phyloP scores from a whole-genome alignment of 441 rosid genomes.

The Mallotus repandus region DNA sequence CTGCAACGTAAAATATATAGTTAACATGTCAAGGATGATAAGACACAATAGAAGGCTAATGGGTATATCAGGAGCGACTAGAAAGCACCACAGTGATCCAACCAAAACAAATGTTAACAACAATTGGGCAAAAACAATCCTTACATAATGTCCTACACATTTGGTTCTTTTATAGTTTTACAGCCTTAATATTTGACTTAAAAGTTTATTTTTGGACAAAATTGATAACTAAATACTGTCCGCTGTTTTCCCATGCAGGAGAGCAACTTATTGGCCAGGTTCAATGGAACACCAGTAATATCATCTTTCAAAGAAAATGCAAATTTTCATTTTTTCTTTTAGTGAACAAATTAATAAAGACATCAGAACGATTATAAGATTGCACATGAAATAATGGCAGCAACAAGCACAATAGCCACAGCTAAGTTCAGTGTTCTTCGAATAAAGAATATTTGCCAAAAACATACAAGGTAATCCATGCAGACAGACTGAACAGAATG shows the following conservation, averaged over 20 bases:
- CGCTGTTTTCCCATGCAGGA: no score
- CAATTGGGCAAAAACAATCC: background rate
- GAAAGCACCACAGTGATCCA: background rate
- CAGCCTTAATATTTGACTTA: background rate
- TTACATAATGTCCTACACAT: background rate
- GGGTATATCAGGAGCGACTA: background rate
- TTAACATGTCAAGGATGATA: background rate
- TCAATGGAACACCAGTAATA: no score
- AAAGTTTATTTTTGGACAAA: background rate
- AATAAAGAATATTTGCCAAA: slow-evolving; percentile 10
- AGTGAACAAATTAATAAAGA: background rate
- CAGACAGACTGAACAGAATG: slow-evolving; percentile 79
- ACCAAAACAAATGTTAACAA: background rate
- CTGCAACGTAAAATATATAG: slow-evolving; percentile 38
- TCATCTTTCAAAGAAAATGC: no score
- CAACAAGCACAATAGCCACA: background rate
- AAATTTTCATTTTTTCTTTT: no score
- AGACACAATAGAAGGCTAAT: slow-evolving; percentile 6
- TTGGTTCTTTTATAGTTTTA: background rate
- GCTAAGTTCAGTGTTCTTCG: slow-evolving; percentile 10
- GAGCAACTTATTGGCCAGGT: no score
- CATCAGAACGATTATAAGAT: background rate
- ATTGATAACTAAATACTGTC: no score
- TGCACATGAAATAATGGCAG: background rate
- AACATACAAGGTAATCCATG: slow-evolving; percentile 86